These are phyloP conservation scores for Aspergillus biplanus DNA, from an alignment of 495 filamentous ascomycete genomes.

Conservation along the genomic window DNA sequence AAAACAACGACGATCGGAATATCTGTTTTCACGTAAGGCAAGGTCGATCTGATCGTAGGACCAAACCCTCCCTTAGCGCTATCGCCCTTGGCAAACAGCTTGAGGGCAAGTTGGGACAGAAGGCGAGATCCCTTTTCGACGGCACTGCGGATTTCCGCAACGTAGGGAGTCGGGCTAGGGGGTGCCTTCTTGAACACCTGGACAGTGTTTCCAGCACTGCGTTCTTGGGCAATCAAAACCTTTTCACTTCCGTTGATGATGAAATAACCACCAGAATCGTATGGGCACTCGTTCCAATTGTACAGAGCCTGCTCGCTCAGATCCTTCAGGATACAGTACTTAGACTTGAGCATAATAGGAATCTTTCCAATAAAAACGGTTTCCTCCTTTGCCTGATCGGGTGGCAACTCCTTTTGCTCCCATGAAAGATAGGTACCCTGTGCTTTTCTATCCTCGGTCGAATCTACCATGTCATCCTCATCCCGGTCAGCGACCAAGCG, in stretches of 20 bases:
- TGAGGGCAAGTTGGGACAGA: constrained; percentile 86
- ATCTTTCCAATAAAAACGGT: constrained; percentile 89
- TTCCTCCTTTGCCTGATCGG: constrained; percentile 66
- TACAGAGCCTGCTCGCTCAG: constrained; percentile 81
- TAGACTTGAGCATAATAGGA: constrained; percentile 96
- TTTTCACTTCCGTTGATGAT: constrained; percentile 99
- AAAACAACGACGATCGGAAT: constrained; percentile 95
- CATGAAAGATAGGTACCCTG: constrained; percentile 53
- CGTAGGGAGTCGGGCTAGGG: constrained; percentile 83
- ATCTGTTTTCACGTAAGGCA: constrained; percentile 93
- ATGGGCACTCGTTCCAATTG: constrained; percentile 90
- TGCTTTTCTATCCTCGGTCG: constrained; percentile 45
- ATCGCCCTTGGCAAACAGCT: constrained; percentile 83
- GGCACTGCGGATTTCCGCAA: constrained; percentile 94
- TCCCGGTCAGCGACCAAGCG: constrained; percentile 59
- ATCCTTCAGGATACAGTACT: constrained; percentile 85
- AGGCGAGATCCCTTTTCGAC: constrained; percentile 94
- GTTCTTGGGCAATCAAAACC: constrained; percentile 96
- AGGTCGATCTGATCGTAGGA: constrained; percentile 81
- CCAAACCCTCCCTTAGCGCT: constrained; percentile 76
- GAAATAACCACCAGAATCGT: constrained; percentile 97
- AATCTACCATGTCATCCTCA: constrained; percentile 52
- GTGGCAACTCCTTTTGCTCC: constrained; percentile 56
- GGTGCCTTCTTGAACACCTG: constrained; percentile 97
- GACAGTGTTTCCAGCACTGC: constrained; percentile 96